Conservation (phyloP, 2,329 filamentous ascomycete genomes). For the Leptographium procerum region DNA sequence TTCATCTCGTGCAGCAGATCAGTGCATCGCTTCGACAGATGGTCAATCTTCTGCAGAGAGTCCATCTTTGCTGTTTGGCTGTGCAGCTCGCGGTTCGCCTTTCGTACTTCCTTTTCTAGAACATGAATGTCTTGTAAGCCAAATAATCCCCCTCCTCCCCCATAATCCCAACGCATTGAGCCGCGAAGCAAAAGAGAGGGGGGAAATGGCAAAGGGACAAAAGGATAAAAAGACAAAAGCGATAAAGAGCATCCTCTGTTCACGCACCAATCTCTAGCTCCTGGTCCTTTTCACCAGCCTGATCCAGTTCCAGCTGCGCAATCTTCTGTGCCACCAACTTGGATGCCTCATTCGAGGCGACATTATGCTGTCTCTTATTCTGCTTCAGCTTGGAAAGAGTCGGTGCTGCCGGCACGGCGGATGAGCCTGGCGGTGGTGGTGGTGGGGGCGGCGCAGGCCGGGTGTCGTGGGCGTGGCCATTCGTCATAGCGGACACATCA, state of each 20-base stretch:
- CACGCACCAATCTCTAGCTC: slow-evolving; percentile 80
- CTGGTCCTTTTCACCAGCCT: slow-evolving; percentile 86
- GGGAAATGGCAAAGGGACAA: not conserved
- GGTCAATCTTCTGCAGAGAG: slow-evolving; percentile 81
- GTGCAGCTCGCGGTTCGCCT: slow-evolving; percentile 81
- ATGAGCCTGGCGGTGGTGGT: slow-evolving; percentile 21
- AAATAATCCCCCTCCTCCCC: not conserved
- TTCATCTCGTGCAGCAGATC: slow-evolving; percentile 93
- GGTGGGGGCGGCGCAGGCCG: slow-evolving; percentile 30
- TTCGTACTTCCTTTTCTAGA: slow-evolving; percentile 86
- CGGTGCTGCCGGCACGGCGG: slow-evolving; percentile 25
- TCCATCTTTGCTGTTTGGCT: slow-evolving; percentile 86
- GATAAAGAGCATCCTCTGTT: not conserved
- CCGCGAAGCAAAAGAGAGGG: not conserved
- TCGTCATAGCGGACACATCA: slow-evolving; percentile 20
- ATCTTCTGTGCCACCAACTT: slow-evolving; percentile 89
- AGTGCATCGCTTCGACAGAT: slow-evolving; percentile 80
- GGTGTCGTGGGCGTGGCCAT: slow-evolving; percentile 25
- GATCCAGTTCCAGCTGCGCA: slow-evolving; percentile 87
- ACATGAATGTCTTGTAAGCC: not conserved
- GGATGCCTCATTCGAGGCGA: slow-evolving; percentile 80
- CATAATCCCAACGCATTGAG: too few species aligned
- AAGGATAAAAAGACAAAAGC: not conserved
- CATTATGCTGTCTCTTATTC: slow-evolving; percentile 70
- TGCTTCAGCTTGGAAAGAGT: slow-evolving; percentile 50